Evolutionary conservation across 352 stramenopile genomes (phyloP).

Genomic region (Bremia lactucae): DNA sequence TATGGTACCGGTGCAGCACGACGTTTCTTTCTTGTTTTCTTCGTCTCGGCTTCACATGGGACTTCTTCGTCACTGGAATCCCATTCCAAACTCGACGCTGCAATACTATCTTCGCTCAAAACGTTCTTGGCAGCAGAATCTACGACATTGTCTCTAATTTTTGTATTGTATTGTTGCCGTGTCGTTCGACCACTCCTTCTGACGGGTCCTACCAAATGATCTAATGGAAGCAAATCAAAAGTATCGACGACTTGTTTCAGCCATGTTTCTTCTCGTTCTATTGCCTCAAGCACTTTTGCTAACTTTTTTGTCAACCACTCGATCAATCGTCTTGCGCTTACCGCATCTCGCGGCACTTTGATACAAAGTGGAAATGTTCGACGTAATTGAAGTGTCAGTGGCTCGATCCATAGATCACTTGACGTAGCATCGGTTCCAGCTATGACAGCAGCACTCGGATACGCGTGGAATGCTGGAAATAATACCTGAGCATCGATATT

Average conservation of each 20-base stretch:
- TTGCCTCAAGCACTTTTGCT: constrained; percentile 23
- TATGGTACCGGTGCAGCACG: constrained; percentile 13
- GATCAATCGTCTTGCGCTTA: constrained; percentile 41
- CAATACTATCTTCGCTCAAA: constrained; percentile 4
- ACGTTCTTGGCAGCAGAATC: not conserved
- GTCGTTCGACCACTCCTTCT: constrained; percentile 9
- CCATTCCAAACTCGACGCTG: constrained; percentile 6
- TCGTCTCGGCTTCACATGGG: not conserved
- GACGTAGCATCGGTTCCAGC: constrained; percentile 60
- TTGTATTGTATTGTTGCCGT: constrained; percentile 8
- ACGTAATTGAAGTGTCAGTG: constrained; percentile 52
- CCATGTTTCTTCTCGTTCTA: constrained; percentile 44
- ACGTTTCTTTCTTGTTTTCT: constrained; percentile 9
- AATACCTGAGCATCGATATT: constrained; percentile 19
- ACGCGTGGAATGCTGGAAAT: constrained; percentile 36
- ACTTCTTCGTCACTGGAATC: constrained; percentile 5
- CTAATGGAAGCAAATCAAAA: constrained; percentile 28
- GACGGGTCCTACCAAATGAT: constrained; percentile 9
- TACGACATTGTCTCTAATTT: not conserved
- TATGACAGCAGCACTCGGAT: constrained; percentile 54
- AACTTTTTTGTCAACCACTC: constrained; percentile 57
- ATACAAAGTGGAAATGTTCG: constrained; percentile 62
- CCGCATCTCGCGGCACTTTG: constrained; percentile 37
- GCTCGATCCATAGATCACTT: constrained; percentile 65
- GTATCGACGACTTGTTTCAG: constrained; percentile 35